phyloP scores from a whole-genome alignment of 768 basidiomycete genomes.

The Tricholoma saponaceum region DNA sequence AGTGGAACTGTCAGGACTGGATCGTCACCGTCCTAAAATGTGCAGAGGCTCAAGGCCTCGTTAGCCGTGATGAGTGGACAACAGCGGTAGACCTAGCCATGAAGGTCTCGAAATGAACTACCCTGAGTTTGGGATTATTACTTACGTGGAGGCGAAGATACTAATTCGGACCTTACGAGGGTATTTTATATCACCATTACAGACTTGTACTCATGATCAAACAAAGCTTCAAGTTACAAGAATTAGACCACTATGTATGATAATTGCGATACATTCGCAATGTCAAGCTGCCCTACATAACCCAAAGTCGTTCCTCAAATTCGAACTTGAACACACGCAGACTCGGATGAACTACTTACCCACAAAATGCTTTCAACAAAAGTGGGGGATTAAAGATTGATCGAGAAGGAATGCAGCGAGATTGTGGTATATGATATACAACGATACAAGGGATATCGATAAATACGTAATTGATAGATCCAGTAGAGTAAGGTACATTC shows the following conservation, averaged over 20 bases:
- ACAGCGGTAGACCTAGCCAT: neutral
- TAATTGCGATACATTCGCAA: too few species aligned
- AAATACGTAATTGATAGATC: slow-evolving; percentile 2
- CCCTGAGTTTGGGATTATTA: too few species aligned
- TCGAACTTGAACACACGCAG: too few species aligned
- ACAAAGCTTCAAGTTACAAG: neutral
- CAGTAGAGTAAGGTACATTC: slow-evolving; percentile 29
- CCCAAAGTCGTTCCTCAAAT: too few species aligned
- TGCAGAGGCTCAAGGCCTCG: slow-evolving; percentile 12
- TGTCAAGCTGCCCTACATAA: too few species aligned
- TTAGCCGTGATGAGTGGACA: slow-evolving; percentile 3
- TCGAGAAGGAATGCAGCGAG: neutral
- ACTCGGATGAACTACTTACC: neutral
- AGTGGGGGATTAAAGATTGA: neutral
- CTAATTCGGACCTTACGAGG: neutral
- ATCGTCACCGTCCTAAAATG: slow-evolving; percentile 14
- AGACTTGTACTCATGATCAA: neutral
- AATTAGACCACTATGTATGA: too few species aligned
- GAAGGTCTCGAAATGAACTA: neutral
- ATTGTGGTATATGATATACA: slow-evolving; percentile 2
- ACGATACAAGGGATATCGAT: slow-evolving; percentile 9
- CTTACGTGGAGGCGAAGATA: neutral
- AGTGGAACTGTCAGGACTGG: slow-evolving; percentile 30
- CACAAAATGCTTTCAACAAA: neutral
- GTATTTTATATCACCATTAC: neutral